phyloP scores from a whole-genome alignment of 495 filamentous ascomycete genomes.

The Talaromyces trachyspermus region DNA sequence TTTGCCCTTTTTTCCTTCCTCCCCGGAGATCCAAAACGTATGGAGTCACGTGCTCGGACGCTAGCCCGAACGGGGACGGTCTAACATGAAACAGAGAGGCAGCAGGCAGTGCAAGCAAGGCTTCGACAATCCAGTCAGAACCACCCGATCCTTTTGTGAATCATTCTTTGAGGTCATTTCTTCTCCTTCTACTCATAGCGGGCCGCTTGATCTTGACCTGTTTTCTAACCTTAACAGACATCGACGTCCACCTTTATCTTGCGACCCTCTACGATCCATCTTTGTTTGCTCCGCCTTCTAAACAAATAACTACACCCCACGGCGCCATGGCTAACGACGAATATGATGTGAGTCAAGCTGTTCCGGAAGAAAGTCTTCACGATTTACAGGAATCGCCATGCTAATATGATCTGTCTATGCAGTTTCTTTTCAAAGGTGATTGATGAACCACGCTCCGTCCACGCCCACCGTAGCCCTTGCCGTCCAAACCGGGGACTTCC shows the following conservation, averaged over 20 bases:
- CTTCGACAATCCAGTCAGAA: no score
- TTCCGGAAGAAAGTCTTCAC: no score
- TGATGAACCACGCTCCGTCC: constrained; percentile 19
- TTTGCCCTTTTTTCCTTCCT: neutral
- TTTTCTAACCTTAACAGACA: no score
- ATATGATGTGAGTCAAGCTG: constrained; percentile 99
- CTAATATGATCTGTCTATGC: constrained; percentile 15
- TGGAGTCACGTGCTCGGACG: neutral
- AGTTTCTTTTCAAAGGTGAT: constrained; percentile 99
- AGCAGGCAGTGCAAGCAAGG: no score
- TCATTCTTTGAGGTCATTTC: neutral
- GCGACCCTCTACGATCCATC: neutral
- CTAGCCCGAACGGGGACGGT: neutral
- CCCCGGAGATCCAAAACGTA: neutral
- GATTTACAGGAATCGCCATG: no score
- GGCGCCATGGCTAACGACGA: constrained; percentile 96
- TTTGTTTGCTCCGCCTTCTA: neutral
- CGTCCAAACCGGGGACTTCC: constrained; percentile 14
- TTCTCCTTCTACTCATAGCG: neutral
- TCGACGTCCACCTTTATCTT: no score
- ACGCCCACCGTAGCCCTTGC: constrained; percentile 12
- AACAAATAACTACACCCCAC: no score
- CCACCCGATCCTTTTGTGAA: no score
- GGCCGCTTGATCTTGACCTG: no score
- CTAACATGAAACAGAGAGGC: no score